Evolutionary conservation across 2,329 filamentous ascomycete species (phyloP), one percentile per base, ranked within the genome.

Genomic region (Xylariaceae sp.): DNA sequence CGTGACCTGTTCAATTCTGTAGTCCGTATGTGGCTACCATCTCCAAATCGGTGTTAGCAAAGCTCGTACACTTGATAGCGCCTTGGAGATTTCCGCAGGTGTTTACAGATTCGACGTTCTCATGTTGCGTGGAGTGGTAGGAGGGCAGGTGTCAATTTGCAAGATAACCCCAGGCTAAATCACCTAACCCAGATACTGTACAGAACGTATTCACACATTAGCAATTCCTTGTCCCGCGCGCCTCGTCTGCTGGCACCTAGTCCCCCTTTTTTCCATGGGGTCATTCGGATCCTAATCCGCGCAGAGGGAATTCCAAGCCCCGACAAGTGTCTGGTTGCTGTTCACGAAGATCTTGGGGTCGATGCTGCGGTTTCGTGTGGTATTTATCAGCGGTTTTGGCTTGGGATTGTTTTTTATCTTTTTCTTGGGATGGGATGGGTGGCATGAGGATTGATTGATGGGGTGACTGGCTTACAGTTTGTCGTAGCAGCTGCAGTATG

Each of bases 271-370:
- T n/a, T n/a, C n/a, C n/a, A n/a, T n/a, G n/a, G n/a, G n/a, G n/a
- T n/a, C n/a, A n/a, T n/a, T n/a, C n/a, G n/a, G n/a, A n/a, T n/a
- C 22, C 30, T 54, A n/a, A 45, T 48, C 43, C 51, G 21, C 53
- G 54, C 66, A 69, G 32, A 68, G 63, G 10, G 64, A 55, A 41
- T 68, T 69, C 65, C 65, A 69, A 10, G 61, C 65, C 2, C 65
- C 66, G 40, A 67, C 62, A 10, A 63, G 53, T 4, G 56, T 57
- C 53, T 67, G 48, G 26, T 63, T 63, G 21, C 53, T 56, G 5
- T 48, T 41, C n/a, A 67, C 56, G 51, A 67, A 67, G 15, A 45
- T 56, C 12, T 57, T 54, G 15, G 65, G 61, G 13, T 64, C 55
- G 41, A 69, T 42, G 6, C 67, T 69, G 32, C n/a, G 22, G 8